Evolutionary conservation across 2,329 filamentous ascomycete genomes (phyloP).

Genomic region (Cucurbitaria berberidis): DNA sequence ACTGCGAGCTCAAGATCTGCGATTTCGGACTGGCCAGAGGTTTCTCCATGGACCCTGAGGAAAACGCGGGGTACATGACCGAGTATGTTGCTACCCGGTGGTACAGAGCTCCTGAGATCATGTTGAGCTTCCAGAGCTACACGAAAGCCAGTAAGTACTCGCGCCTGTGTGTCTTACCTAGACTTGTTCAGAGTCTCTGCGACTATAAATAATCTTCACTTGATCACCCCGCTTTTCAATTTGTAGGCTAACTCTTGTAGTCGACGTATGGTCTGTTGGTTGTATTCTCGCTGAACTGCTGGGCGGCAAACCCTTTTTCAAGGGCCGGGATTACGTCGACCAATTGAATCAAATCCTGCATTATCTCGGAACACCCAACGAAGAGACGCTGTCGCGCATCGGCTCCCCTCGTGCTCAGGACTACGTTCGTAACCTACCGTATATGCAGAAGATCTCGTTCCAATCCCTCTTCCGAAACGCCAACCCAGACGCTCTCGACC

Average conservation of each 20-base stretch:
- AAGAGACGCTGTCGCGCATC: constrained; percentile 91
- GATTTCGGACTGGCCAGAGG: constrained; percentile 96
- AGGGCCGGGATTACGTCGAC: constrained; percentile 98
- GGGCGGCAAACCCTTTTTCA: constrained; percentile 97
- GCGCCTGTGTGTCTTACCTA: neutral
- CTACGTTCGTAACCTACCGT: constrained; percentile 95
- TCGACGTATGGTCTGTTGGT: constrained; percentile 98
- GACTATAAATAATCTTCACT: constrained; percentile 6
- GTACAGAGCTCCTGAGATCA: constrained; percentile 98
- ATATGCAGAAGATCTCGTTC: constrained; percentile 94
- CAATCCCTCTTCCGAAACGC: constrained; percentile 87
- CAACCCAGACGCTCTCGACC: constrained; percentile 93
- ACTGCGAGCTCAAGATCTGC: constrained; percentile 99
- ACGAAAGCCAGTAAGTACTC: constrained; percentile 96
- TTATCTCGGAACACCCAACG: constrained; percentile 94
- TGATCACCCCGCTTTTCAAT: constrained; percentile 9
- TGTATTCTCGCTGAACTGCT: constrained; percentile 97
- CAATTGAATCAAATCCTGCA: constrained; percentile 99
- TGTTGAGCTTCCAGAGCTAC: constrained; percentile 99
- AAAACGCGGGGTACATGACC: constrained; percentile 99
- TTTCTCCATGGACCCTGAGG: constrained; percentile 95
- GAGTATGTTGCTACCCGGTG: constrained; percentile 98
- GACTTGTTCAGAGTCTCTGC: constrained; percentile 7
- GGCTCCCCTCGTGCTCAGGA: constrained; percentile 95
- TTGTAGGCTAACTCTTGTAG: constrained; percentile 56